Evolutionary conservation across 1,284 basidiomycete species (phyloP).

Genomic region (Ustilago shanxiensis): DNA sequence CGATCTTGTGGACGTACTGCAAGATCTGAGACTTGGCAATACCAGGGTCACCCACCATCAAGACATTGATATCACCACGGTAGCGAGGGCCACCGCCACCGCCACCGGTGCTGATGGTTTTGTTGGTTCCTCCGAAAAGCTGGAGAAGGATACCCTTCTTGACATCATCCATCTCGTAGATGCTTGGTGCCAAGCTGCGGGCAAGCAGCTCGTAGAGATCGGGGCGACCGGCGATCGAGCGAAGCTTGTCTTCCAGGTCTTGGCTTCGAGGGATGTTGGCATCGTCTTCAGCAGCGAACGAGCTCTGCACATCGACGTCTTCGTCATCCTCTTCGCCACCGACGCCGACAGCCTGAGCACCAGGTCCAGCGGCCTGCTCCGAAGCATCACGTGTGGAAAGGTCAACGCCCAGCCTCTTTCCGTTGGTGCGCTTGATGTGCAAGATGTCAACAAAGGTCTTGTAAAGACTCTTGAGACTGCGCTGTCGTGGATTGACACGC

Average conservation of each 20-base stretch:
- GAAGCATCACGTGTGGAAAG: slow-evolving; percentile 77
- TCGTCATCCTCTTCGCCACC: slow-evolving; percentile 78
- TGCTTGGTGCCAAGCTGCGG: slow-evolving; percentile 88
- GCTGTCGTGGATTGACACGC: slow-evolving; percentile 89
- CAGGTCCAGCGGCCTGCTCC: slow-evolving; percentile 67
- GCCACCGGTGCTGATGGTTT: slow-evolving; percentile 89
- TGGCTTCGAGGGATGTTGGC: slow-evolving; percentile 46
- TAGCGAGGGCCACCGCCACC: slow-evolving; percentile 95
- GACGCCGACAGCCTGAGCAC: slow-evolving; percentile 81
- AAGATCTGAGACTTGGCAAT: slow-evolving; percentile 93
- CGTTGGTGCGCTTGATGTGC: slow-evolving; percentile 83
- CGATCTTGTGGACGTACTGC: slow-evolving; percentile 96
- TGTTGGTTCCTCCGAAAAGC: slow-evolving; percentile 97
- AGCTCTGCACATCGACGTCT: slow-evolving; percentile 52
- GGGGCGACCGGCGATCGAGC: slow-evolving; percentile 79
- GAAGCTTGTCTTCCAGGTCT: slow-evolving; percentile 76
- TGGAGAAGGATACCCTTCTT: slow-evolving; percentile 98
- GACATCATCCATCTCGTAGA: slow-evolving; percentile 98
- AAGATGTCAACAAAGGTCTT: slow-evolving; percentile 97
- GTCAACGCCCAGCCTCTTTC: slow-evolving; percentile 82
- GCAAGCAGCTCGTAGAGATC: slow-evolving; percentile 91
- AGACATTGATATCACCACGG: slow-evolving; percentile 95
- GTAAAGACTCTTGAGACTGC: slow-evolving; percentile 93
- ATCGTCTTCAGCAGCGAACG: slow-evolving; percentile 28
- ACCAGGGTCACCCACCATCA: slow-evolving; percentile 97